These are phyloP conservation scores for Ogataea populi-albae DNA, from an alignment of 805 yeast genomes.

Conservation along the genomic window DNA sequence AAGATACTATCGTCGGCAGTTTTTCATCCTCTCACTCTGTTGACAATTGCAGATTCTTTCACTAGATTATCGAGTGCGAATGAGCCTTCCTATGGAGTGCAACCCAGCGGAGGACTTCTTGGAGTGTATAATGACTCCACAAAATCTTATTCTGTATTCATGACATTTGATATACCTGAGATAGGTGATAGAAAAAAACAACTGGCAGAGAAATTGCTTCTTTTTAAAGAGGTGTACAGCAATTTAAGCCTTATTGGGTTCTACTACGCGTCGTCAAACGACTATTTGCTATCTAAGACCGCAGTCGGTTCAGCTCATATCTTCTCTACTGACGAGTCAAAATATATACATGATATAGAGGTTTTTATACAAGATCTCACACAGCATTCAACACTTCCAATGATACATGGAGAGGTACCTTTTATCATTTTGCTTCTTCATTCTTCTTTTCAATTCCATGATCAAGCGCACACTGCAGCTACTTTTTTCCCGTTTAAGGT, in stretches of 20 bases:
- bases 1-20: slow-evolving; percentile 6
- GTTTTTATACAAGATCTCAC: background rate
- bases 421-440: slow-evolving; percentile 1
- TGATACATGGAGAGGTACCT: background rate
- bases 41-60: slow-evolving; percentile 14
- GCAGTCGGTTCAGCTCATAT: background rate
- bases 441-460: slow-evolving; percentile 3
- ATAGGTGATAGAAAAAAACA: slow-evolving; percentile 1
- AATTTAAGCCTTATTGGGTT: slow-evolving; percentile 26
- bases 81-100: background rate
- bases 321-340: background rate
- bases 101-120: slow-evolving; percentile 14
- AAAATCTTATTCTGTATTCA: slow-evolving; percentile 8
- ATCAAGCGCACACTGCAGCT: background rate
- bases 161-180: slow-evolving; percentile 14
- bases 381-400: background rate
- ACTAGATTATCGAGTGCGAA: background rate
- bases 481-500: slow-evolving; percentile 3
- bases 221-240: slow-evolving; percentile 24
- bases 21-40: slow-evolving; percentile 16
- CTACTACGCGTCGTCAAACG: slow-evolving; percentile 11
- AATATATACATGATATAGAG: background rate
- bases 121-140: slow-evolving; percentile 10
- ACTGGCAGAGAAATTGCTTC: slow-evolving; percentile 8
- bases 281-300: background rate